Percentiles rank a stretch among this genome's conserved stretches.
Conservation (phyloP, 2,329 filamentous ascomycete species). For the Paraphoma sp. region DNA sequence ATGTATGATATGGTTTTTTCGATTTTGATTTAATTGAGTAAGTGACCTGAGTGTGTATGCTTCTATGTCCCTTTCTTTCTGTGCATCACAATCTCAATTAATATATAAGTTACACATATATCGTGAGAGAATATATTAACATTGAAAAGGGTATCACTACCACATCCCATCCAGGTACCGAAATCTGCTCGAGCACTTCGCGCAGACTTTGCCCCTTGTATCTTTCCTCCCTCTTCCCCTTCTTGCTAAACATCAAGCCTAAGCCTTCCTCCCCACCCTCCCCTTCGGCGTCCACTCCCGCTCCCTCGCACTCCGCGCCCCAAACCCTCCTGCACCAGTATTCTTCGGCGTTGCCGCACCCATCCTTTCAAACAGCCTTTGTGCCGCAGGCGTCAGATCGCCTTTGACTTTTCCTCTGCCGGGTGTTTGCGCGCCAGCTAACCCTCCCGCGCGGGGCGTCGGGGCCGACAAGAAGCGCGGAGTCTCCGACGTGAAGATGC, state of each 20-base stretch:
- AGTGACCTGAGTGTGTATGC: too few species aligned
- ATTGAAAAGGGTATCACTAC: neutral
- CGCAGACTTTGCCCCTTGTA: constrained; percentile 8
- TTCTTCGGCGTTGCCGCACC: constrained; percentile 44
- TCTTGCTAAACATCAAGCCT: constrained; percentile 7
- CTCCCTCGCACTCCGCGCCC: constrained; percentile 18
- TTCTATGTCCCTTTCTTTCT: too few species aligned
- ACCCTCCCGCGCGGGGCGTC: constrained; percentile 70
- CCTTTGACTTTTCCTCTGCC: constrained; percentile 60
- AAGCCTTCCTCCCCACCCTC: constrained; percentile 28
- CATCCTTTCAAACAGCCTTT: constrained; percentile 52
- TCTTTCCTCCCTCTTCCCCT: neutral
- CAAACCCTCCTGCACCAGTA: constrained; percentile 26
- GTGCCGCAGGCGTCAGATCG: constrained; percentile 73
- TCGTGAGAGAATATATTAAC: too few species aligned
- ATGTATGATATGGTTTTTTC: too few species aligned
- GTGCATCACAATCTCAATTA: too few species aligned
- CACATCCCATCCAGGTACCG: neutral
- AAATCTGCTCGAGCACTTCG: constrained; percentile 36
- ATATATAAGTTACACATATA: too few species aligned
- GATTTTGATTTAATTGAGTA: too few species aligned
- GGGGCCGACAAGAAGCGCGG: constrained; percentile 75
- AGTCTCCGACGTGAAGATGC: constrained; percentile 45
- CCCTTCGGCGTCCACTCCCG: constrained; percentile 40
- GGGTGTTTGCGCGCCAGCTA: constrained; percentile 55